A percentile compares a stretch with the other conserved stretches of the same genome.
Evolutionary conservation across 495 filamentous ascomycete species (phyloP).

Genomic region (Penicillium psychrofluorescens): DNA sequence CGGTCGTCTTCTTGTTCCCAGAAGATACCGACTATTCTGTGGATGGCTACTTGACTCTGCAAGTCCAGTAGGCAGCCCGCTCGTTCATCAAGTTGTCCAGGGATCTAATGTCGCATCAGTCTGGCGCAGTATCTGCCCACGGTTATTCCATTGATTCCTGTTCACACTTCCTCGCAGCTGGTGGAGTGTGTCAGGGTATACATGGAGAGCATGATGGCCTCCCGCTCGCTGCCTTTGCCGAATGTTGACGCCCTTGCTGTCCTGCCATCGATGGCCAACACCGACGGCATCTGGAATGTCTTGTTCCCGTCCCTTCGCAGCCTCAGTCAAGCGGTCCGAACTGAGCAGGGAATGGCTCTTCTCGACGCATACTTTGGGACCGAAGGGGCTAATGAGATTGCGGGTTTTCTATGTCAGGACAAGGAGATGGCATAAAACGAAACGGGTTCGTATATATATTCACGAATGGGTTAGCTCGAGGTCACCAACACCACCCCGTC

Average conservation of each 20-base stretch:
- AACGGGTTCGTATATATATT: not conserved
- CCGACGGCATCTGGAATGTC: constrained; percentile 34
- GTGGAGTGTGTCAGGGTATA: constrained; percentile 38
- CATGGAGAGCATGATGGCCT: not conserved
- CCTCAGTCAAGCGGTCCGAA: constrained; percentile 33
- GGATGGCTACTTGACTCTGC: no score
- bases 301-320: constrained; percentile 38
- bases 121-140: no score
- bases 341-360: constrained; percentile 18
- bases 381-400: not conserved
- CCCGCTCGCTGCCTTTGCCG: not conserved
- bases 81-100: no score
- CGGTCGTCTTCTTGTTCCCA: no score
- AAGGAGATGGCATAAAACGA: not conserved
- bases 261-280: not conserved
- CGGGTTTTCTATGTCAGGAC: not conserved
- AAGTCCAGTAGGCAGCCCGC: no score
- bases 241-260: not conserved
- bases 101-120: no score
- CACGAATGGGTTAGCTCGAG: no score
- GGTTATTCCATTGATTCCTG: no score
- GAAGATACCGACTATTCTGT: no score
- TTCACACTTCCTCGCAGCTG: constrained; percentile 16
- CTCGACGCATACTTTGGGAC: not conserved
- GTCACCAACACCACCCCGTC: no score